Evolutionary conservation across 2,329 filamentous ascomycete genomes (phyloP).

Genomic region (Claviceps sp.): DNA sequence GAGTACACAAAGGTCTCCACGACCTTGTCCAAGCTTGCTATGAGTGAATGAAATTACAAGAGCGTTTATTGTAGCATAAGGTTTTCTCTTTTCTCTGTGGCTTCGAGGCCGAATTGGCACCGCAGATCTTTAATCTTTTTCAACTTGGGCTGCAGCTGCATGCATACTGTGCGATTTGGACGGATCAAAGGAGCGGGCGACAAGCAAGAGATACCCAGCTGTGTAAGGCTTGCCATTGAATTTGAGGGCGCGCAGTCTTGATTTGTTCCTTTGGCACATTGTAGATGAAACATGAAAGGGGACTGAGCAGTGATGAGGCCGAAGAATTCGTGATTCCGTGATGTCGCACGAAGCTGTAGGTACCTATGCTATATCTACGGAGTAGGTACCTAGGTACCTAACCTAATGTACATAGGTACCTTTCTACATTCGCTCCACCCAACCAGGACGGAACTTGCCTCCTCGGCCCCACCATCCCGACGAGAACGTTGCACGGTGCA

Average conservation of each 20-base stretch:
- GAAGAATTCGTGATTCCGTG: not conserved
- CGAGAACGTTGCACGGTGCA: not conserved
- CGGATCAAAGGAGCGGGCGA: not conserved
- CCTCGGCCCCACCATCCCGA: too few relatives aligned
- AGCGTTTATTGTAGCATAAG: not conserved
- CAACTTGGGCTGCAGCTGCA: not conserved
- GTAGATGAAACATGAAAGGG: not conserved
- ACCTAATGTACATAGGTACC: too few relatives aligned
- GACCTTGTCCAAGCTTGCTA: not conserved
- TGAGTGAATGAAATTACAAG: slow-evolving; percentile 2
- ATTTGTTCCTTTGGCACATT: not conserved
- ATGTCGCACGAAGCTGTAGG: not conserved
- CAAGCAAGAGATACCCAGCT: slow-evolving; percentile 7
- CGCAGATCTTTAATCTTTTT: not conserved
- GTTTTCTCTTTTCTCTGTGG: not conserved
- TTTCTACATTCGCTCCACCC: not conserved
- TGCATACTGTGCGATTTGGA: not conserved
- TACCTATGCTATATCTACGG: too few relatives aligned
- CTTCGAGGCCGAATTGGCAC: not conserved
- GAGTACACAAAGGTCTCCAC: not conserved
- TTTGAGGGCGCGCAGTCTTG: not conserved
- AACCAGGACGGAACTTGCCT: too few relatives aligned
- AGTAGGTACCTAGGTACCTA: too few relatives aligned
- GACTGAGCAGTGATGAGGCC: not conserved
- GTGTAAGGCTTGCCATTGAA: slow-evolving; percentile 3